Conservation (phyloP, 2,329 filamentous ascomycete genomes). For the Pseudocercospora fijiensis region DNA sequence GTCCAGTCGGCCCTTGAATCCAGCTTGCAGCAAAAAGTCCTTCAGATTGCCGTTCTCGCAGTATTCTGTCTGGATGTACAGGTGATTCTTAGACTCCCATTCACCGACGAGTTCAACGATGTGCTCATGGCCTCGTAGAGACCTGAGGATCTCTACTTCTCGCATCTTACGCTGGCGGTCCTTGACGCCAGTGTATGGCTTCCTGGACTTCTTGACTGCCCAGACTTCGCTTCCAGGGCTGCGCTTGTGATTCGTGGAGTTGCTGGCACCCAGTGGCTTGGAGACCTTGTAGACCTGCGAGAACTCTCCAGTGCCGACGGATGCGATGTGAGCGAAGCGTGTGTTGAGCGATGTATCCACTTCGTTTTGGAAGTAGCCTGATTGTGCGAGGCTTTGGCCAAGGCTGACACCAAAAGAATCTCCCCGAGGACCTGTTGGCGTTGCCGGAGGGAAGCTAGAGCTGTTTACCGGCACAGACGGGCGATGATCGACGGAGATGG, state of each 20-base stretch:
- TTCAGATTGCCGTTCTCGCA: slow-evolving; percentile 93
- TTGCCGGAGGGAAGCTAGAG: slow-evolving; percentile 67
- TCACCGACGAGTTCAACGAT: slow-evolving; percentile 78
- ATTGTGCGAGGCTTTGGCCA: slow-evolving; percentile 51
- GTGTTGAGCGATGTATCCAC: slow-evolving; percentile 71
- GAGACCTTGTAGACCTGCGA: slow-evolving; percentile 86
- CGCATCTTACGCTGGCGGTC: slow-evolving; percentile 82
- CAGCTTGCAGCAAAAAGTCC: slow-evolving; percentile 77
- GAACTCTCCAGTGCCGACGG: slow-evolving; percentile 85
- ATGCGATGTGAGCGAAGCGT: slow-evolving; percentile 77
- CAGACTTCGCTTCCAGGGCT: slow-evolving; percentile 56
- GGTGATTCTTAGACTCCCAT: slow-evolving; percentile 81
- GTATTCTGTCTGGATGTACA: slow-evolving; percentile 97
- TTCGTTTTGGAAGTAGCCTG: slow-evolving; percentile 67
- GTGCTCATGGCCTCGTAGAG: slow-evolving; percentile 78
- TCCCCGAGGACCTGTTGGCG: slow-evolving; percentile 69
- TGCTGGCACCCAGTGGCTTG: slow-evolving; percentile 40
- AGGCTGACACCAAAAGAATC: slow-evolving; percentile 58
- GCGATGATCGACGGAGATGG: slow-evolving; percentile 66
- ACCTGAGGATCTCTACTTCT: slow-evolving; percentile 76
- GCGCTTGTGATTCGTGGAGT: slow-evolving; percentile 15
- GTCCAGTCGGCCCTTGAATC: slow-evolving; percentile 81
- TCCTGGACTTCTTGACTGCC: slow-evolving; percentile 90
- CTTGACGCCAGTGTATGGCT: slow-evolving; percentile 71
- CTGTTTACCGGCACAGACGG: slow-evolving; percentile 39